Evolutionary conservation across 495 filamentous ascomycete genomes (phyloP).

Genomic region (Tuber calosporum): DNA sequence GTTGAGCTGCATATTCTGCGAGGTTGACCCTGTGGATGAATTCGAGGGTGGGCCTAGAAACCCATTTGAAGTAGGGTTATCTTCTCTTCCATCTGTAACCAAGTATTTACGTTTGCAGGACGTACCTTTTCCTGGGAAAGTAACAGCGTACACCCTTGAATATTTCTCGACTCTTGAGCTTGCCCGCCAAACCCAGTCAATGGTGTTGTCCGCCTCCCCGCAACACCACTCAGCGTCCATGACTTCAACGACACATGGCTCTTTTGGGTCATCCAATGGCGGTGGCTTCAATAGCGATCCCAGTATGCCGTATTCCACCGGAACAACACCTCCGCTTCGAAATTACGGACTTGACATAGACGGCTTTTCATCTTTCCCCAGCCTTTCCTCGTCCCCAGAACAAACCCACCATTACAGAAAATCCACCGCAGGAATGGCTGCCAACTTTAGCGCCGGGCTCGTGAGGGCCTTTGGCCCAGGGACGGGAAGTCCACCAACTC

Average conservation of each 20-base stretch:
- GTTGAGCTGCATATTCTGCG: conserved; percentile 80
- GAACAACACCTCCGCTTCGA: conserved; percentile 42
- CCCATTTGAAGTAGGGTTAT: conserved; percentile 21
- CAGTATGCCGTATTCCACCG: conserved; percentile 45
- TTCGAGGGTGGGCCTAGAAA: conserved; percentile 38
- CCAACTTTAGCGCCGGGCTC: conserved; percentile 10
- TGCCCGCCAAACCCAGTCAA: conserved; percentile 50
- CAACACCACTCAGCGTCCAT: conserved; percentile 47
- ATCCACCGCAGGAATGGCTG: conserved; percentile 27
- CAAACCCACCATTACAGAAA: conserved; percentile 29
- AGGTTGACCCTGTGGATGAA: conserved; percentile 49
- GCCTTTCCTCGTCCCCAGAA: conserved; percentile 39
- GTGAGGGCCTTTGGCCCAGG: conserved; percentile 26
- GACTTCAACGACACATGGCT: conserved; percentile 54
- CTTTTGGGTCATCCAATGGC: conserved; percentile 53
- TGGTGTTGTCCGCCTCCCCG: conserved; percentile 32
- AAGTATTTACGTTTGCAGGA: conserved; percentile 48
- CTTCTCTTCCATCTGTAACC: conserved; percentile 43
- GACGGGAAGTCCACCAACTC: conserved; percentile 56
- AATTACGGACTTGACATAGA: conserved; percentile 59
- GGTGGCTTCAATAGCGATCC: conserved; percentile 52
- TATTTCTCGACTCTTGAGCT: conserved; percentile 61
- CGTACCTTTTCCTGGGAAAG: conserved; percentile 57
- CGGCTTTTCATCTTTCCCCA: conserved; percentile 50
- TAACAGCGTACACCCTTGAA: conserved; percentile 58